Evolutionary conservation across 169 alveolate species (phyloP), one percentile per base, ranked within the genome.

Genomic region (Fabrea salina): DNA sequence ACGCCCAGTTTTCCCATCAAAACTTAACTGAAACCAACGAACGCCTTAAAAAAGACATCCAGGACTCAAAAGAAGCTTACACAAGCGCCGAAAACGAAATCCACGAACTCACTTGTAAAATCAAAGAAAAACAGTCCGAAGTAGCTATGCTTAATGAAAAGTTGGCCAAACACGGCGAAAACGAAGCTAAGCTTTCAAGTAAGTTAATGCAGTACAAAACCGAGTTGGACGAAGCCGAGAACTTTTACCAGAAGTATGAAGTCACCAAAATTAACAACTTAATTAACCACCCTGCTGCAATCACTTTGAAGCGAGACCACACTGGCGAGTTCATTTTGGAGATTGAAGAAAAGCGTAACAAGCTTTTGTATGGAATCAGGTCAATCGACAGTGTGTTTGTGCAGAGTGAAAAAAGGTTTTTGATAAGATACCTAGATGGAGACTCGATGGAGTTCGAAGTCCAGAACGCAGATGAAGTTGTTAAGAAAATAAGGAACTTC

Each of bases 341-440:
- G 25, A 61, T 61, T 33, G 74, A 61, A 37, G 74, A 61, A 27
- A 22, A 30, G 11, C 32, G 32, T 13, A 30, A 61, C 32, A 61
- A 61, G 25, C 8, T 32, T 27, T 47, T 61, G 11, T 61, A 61
- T 61, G 74, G 49, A 1, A 3, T 61, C 11, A 61, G 13, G 16
- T n/a, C 41, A n/a, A 30, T 61, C 13, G 74, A 61, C n/a, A 33
- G 50, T 27, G 74, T 61, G 32, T 51, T 35, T 61, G 54, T 51
- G 16, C 41, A 61, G n/a, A 61, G 32, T 27, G 74, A 61, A 27
- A 61, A 51, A 61, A 61, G 74, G 49, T 61, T 61, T 61, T 61
- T 32, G 32, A 61, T 61, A n/a, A 61, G 49, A 35, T n/a, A 33
- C 19, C 16, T 13, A 33, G 53, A 61, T 33, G 25, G 25, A 16